These are phyloP conservation scores for Emergomyces pasteurianus DNA, from an alignment of 2,329 filamentous ascomycete genomes.

Conservation along the genomic window DNA sequence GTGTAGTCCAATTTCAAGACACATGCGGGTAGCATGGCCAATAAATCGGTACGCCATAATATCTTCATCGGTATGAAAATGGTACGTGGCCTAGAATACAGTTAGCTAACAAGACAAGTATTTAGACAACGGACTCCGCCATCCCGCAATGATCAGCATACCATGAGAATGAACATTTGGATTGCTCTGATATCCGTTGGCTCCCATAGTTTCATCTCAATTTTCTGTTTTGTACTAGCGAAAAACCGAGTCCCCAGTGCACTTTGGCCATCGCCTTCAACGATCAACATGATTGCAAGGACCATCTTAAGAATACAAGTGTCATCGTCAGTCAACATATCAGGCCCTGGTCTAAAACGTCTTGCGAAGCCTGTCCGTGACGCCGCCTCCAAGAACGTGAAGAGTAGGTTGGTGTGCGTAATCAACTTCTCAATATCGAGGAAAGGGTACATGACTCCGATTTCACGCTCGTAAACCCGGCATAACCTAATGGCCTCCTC, in stretches of 20 bases:
- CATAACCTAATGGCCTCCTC: constrained; percentile 72
- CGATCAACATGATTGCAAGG: constrained; percentile 62
- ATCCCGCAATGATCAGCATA: not conserved
- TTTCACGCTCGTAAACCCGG: constrained; percentile 74
- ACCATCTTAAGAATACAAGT: constrained; percentile 71
- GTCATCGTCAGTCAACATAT: constrained; percentile 50
- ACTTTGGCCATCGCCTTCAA: constrained; percentile 71
- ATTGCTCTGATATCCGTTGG: constrained; percentile 43
- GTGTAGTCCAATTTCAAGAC: constrained; percentile 72
- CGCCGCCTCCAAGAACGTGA: constrained; percentile 60
- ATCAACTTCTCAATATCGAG: constrained; percentile 62
- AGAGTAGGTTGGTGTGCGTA: constrained; percentile 56
- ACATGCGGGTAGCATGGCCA: constrained; percentile 68
- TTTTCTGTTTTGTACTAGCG: constrained; percentile 58
- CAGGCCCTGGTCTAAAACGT: constrained; percentile 41
- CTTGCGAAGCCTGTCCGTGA: constrained; percentile 47
- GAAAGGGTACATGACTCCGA: constrained; percentile 85
- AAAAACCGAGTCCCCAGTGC: constrained; percentile 61
- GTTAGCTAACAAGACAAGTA: not conserved
- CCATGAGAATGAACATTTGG: not conserved
- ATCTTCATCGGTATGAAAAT: constrained; percentile 80
- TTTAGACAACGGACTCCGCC: not conserved
- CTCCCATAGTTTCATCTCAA: constrained; percentile 53
- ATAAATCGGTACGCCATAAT: constrained; percentile 77
- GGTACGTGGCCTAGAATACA: constrained; percentile 51